Conservation (phyloP, 148 eudicot species). For the Pouteria glomerata region DNA sequence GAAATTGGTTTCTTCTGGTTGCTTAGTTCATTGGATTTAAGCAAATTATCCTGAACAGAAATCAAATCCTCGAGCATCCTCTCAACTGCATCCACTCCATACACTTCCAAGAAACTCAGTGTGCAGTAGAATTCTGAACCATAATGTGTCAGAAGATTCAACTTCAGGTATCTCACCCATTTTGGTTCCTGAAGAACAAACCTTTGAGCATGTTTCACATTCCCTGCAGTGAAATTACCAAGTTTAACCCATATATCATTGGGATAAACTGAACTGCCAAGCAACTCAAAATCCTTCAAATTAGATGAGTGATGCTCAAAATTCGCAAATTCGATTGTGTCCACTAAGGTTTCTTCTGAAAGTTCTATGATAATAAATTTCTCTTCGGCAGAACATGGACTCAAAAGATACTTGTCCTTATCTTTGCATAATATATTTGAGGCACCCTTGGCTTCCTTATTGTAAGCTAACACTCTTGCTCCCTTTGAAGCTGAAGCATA, state of each 20-base stretch:
- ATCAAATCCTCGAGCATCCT: conserved; percentile 89
- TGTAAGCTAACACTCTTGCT: conserved; percentile 83
- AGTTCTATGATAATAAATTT: conserved; percentile 89
- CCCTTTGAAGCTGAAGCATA: conserved; percentile 94
- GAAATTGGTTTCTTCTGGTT: conserved; percentile 26
- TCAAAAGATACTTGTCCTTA: conserved; percentile 91
- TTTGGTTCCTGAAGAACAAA: conserved; percentile 79
- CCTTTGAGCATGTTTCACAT: conserved; percentile 77
- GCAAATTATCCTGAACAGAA: conserved; percentile 51
- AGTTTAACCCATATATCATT: conserved; percentile 74
- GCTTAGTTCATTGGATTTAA: conserved; percentile 24
- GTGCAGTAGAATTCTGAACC: conserved; percentile 97
- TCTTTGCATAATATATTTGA: conserved; percentile 79
- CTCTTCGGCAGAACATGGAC: conserved; percentile 90
- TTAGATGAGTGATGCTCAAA: conserved; percentile 95
- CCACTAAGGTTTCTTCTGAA: conserved; percentile 92
- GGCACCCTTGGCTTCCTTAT: conserved; percentile 94
- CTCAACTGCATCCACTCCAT: conserved; percentile 97
- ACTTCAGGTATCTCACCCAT: conserved; percentile 85
- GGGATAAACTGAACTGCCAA: conserved; percentile 77
- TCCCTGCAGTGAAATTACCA: conserved; percentile 87
- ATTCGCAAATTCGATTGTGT: conserved; percentile 75
- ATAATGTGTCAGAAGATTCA: conserved; percentile 75
- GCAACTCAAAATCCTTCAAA: conserved; percentile 79
- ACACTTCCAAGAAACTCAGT: conserved; percentile 80